Evolutionary conservation across 75 land plant species (phyloP).

Genomic region (Pseudotsuga menziesii): DNA sequence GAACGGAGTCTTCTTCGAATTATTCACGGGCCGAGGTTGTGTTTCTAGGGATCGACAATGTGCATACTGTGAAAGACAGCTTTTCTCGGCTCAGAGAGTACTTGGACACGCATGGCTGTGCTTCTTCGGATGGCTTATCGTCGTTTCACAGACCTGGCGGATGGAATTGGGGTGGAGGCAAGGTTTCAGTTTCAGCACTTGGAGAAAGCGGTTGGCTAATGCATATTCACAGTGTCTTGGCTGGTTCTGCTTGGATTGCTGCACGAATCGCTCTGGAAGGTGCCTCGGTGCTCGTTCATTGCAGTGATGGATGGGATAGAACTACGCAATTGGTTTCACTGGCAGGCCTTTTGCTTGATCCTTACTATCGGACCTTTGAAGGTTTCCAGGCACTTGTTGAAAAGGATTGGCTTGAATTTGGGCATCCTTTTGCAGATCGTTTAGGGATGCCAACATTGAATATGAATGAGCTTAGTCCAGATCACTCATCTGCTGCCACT

Average conservation of each 20-base stretch:
- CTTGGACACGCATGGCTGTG: constrained; percentile 81
- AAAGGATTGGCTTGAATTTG: constrained; percentile 99
- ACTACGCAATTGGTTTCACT: constrained; percentile 88
- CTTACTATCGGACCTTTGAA: constrained; percentile 86
- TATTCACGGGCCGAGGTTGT: constrained; percentile 94
- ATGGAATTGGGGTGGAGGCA: constrained; percentile 91
- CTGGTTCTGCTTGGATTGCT: constrained; percentile 98
- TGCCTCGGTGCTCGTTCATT: constrained; percentile 96
- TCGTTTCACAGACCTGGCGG: constrained; percentile 95
- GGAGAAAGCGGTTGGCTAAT: constrained; percentile 95
- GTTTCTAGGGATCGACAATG: constrained; percentile 95
- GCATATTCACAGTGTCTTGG: constrained; percentile 84
- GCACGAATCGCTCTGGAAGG: constrained; percentile 78
- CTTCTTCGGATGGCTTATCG: constrained; percentile 93
- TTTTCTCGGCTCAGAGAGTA: constrained; percentile 82
- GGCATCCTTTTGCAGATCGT: constrained; percentile 95
- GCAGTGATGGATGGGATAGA: constrained; percentile 99
- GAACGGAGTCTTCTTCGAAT: constrained; percentile 93
- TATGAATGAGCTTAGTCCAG: constrained; percentile 28
- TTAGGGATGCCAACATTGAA: constrained; percentile 67
- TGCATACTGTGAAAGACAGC: constrained; percentile 96
- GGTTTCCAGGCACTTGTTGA: constrained; percentile 97
- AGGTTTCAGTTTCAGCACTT: constrained; percentile 89
- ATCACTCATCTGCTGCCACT: constrained; percentile 23
- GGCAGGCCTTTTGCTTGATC: constrained; percentile 88